Conservation (phyloP, 345 rosid genomes). For the sweet orange (Citrus sinensis) region DNA sequence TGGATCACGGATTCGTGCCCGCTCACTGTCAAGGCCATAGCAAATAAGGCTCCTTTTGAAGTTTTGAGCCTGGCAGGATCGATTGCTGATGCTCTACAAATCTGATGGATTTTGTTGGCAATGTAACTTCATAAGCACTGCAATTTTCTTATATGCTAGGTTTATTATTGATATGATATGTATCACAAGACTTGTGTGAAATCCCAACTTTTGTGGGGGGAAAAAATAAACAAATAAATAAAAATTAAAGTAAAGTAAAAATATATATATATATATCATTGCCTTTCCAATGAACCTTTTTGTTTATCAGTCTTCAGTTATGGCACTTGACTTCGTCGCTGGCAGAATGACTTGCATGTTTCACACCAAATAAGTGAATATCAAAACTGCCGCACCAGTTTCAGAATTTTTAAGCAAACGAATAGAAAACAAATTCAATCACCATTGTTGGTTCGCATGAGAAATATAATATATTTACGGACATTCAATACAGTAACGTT, state of each 20-base stretch:
- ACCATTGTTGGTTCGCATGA: not conserved
- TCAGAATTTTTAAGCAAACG: too few relatives aligned
- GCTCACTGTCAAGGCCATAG: constrained; percentile 70
- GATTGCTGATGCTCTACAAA: constrained; percentile 85
- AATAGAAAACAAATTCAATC: not conserved
- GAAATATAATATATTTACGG: not conserved
- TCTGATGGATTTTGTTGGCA: constrained; percentile 28
- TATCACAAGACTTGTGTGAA: not conserved
- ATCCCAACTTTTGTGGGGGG: too few relatives aligned
- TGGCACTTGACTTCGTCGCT: too few relatives aligned
- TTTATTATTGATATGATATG: not conserved
- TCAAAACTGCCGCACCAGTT: not conserved
- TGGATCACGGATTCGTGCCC: constrained; percentile 99
- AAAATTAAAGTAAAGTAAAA: too few relatives aligned
- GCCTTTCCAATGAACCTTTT: not conserved
- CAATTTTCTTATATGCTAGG: not conserved
- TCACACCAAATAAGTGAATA: too few relatives aligned
- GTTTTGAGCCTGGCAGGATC: constrained; percentile 89
- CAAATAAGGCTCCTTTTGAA: constrained; percentile 78
- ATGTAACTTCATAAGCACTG: not conserved
- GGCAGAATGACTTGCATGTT: too few relatives aligned
- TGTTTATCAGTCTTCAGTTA: too few relatives aligned
- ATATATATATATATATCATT: not conserved
- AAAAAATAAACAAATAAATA: too few relatives aligned
- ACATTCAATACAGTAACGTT: not conserved